Percentiles rank a stretch among this genome's conserved stretches.
phyloP scores from a whole-genome alignment of 805 yeast species.

The Yamadazyma ubonensis region DNA sequence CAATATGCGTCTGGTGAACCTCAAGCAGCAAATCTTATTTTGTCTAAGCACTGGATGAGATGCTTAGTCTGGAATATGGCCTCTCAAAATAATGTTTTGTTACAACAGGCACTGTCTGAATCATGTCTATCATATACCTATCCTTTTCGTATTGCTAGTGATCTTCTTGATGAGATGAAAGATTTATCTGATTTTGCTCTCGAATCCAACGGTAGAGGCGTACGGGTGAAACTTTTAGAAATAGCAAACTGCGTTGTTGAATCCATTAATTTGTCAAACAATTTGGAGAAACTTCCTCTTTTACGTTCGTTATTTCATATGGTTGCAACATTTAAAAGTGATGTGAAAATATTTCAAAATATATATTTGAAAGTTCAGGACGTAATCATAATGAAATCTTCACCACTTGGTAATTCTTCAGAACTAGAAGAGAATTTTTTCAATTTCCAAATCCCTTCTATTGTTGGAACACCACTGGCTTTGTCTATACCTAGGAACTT shows the following conservation, averaged over 20 bases:
- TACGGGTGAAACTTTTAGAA: conserved; percentile 29
- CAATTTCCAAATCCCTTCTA: conserved; percentile 5
- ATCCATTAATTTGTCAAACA: conserved; percentile 9
- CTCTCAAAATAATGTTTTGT: conserved; percentile 22
- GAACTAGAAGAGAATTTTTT: not conserved
- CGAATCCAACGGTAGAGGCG: conserved; percentile 39
- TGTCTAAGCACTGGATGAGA: conserved; percentile 94
- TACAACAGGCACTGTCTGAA: conserved; percentile 13
- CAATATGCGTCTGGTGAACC: conserved; percentile 24
- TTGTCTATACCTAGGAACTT: conserved; percentile 1
- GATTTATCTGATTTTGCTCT: conserved; percentile 29
- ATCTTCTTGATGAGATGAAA: conserved; percentile 23
- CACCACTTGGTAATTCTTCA: not conserved
- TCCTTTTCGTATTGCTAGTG: conserved; percentile 28
- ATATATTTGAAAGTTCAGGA: conserved; percentile 8
- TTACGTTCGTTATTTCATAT: conserved; percentile 4
- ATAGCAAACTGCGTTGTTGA: conserved; percentile 25
- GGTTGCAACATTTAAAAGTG: conserved; percentile 7
- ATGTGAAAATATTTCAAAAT: conserved; percentile 7
- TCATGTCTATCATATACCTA: conserved; percentile 18
- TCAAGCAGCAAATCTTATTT: conserved; percentile 46
- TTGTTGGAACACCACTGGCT: conserved; percentile 2
- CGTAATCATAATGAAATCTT: not conserved
- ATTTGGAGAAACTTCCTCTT: conserved; percentile 1
- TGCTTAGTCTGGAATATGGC: conserved; percentile 68